Evolutionary conservation across 371 early-diverging fungal genomes (phyloP), one percentile per base, ranked within the genome.

Genomic region (Catenaria anguillulae): DNA sequence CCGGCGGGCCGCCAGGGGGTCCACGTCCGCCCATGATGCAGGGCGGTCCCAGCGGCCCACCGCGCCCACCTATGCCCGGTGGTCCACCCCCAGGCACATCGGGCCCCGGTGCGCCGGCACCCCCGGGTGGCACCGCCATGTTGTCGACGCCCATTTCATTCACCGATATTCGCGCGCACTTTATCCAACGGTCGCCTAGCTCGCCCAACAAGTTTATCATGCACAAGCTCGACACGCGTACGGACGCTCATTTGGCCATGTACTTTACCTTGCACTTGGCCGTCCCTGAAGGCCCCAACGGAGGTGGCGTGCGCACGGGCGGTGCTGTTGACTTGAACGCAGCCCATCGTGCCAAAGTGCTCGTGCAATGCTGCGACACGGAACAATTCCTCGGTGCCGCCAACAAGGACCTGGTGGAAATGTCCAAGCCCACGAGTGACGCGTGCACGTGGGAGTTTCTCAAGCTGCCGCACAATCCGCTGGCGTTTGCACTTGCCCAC

Each of bases 401-500:
- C 50, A n/a, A 19, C n/a, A 29, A 29, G 29, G 19, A 21, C 17
- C 21, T 21, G 10, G 45, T 12, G 10, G 3, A 2, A 4, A 5
- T 50, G 4, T 12, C 6, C 24, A 29, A 50, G 50, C 17, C 5
- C 29, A 29, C 6, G 8, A 13, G 10, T 4, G 8, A 13, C 50
- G 29, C 52, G 21, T 15, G 8, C 4, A 31, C 31, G 21, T 50
- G 52, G 52, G 52, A 50, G 52, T 50, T 50, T 29, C 29, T 50
- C 15, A 26, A 29, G 52, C 24, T 50, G 29, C 52, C 52, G 31
- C 52, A 50, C 52, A 50, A 50, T 23, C 52, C 52, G 52, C 52
- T 50, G 21, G 52, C 52, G 2, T 50, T 50, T 23, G 26, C 52
- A 2, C 52, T 50, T 17, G 10, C 29, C 29, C 52, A 50, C 52